Base-by-base conservation (phyloP, 2,329 filamentous ascomycete genomes). In the Stagonosporopsis tanaceti region DNA sequence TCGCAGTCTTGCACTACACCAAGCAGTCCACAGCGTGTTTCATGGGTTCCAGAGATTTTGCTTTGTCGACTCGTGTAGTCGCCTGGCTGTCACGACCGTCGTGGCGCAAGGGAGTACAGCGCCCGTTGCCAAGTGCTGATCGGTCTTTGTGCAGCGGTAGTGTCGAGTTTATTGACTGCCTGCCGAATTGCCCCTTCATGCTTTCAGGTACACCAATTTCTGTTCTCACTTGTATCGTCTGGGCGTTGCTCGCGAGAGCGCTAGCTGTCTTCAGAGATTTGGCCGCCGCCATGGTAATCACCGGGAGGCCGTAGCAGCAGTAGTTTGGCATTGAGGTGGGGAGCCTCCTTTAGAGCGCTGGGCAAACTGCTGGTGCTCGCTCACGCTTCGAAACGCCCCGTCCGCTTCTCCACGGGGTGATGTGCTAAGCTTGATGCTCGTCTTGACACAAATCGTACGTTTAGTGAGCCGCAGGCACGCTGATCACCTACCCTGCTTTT, bases 41-140 rank as follows among this genome's bases (percentile, higher is more conserved):
- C 63, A 64, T 37, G 34, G 30, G 24, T 25, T 22, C 47, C 59
- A 50, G 45, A 53, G 50, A 59, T 47, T 61, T 54, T 54, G 58
- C 57, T 61, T 50, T 45, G 45, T 59, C 54, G 62, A 62, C 57
- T 62, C 60, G 57, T 51, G 42, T 41, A 57, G 60, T 59, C 57
- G 56, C 50, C 42, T 44, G 47, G 47, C 35, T 61, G 50, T 52
- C 46, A 52, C 60, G 37, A 40, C 48, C 25, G 45, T 59, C 59
- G 57, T 62, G 62, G 59, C 60, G 57, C 63, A 51, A 47, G 44
- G 15, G 58, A 50, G 45, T 57, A 50, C 47, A 48, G 47, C 50
- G 59, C 62, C 64, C 59, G 63, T 69, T 71, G 68, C 68, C 68
- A 67, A 72, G 68, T 57, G 61, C 58, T 56, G 61, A 63, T 66